Conservation (phyloP, 2,329 filamentous ascomycete species). For the Periglandula ipomoeae region DNA sequence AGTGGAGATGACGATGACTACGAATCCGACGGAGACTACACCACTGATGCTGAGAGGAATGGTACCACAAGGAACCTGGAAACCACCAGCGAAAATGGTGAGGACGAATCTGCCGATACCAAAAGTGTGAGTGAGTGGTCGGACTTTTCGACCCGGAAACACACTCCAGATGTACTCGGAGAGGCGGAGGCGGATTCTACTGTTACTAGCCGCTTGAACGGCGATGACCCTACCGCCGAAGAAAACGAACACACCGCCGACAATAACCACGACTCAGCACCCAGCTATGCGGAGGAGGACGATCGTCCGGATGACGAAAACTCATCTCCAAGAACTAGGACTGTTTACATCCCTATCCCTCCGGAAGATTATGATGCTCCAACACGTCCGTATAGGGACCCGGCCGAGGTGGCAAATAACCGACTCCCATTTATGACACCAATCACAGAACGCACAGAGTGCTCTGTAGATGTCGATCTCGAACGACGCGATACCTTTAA, state of each 20-base stretch:
- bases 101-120: slow-evolving; percentile 44
- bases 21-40: slow-evolving; percentile 68
- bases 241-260: background rate
- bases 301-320: slow-evolving; percentile 31
- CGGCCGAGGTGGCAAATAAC: slow-evolving; percentile 73
- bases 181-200: slow-evolving; percentile 18
- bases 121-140: slow-evolving; percentile 78
- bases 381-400: slow-evolving; percentile 71
- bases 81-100: slow-evolving; percentile 28
- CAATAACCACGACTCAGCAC: slow-evolving; percentile 21
- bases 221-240: background rate
- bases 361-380: slow-evolving; percentile 82
- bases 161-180: slow-evolving; percentile 45
- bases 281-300: slow-evolving; percentile 22
- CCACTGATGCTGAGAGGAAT: slow-evolving; percentile 77
- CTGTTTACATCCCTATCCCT: slow-evolving; percentile 67
- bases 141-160: slow-evolving; percentile 68
- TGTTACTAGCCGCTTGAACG: slow-evolving; percentile 19
- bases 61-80: slow-evolving; percentile 62
- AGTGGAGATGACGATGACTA: slow-evolving; percentile 58
- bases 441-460: slow-evolving; percentile 91
- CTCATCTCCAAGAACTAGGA: slow-evolving; percentile 46
- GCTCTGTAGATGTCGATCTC: slow-evolving; percentile 62
- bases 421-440: slow-evolving; percentile 97
- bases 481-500: slow-evolving; percentile 57